A percentile compares a stretch with the other conserved stretches of the same genome.
Evolutionary conservation across 805 yeast species (phyloP).

Genomic region (Starmerella bombicola): DNA sequence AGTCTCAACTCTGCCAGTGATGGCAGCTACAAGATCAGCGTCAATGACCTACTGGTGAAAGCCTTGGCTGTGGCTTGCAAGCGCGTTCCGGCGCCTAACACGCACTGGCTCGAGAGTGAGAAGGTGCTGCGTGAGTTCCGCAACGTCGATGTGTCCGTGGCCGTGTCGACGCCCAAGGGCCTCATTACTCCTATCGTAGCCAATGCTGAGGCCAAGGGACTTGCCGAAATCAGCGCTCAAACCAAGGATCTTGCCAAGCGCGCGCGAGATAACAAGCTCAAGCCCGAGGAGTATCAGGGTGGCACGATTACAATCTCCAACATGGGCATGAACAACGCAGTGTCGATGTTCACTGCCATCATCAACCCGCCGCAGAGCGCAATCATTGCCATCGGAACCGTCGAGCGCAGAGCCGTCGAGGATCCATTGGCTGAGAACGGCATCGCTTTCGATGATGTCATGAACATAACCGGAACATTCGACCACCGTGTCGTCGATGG

Average conservation of each 20-base stretch:
- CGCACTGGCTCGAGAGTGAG: slow-evolving; percentile 82
- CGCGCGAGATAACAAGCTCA: slow-evolving; percentile 85
- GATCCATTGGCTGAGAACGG: slow-evolving; percentile 86
- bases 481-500: slow-evolving; percentile 98
- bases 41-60: slow-evolving; percentile 87
- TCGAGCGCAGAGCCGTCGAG: slow-evolving; percentile 83
- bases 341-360: slow-evolving; percentile 83
- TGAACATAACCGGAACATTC: slow-evolving; percentile 89
- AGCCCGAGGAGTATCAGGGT: slow-evolving; percentile 97
- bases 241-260: slow-evolving; percentile 90
- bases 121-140: slow-evolving; percentile 84
- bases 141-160: slow-evolving; percentile 92
- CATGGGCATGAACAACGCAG: slow-evolving; percentile 98
- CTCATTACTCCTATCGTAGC: slow-evolving; percentile 91
- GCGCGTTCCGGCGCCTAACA: slow-evolving; percentile 87
- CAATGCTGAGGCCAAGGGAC: slow-evolving; percentile 78
- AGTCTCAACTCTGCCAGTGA: slow-evolving; percentile 75
- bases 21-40: slow-evolving; percentile 80
- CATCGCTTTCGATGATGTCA: slow-evolving; percentile 79
- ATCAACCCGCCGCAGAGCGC: slow-evolving; percentile 96
- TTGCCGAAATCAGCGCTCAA: slow-evolving; percentile 64
- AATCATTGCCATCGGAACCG: slow-evolving; percentile 88
- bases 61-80: slow-evolving; percentile 83
- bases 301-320: slow-evolving; percentile 98
- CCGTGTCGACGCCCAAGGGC: slow-evolving; percentile 97